These are phyloP conservation scores for Populus hybrid DNA, from an alignment of 441 rosid genomes.

Conservation along the genomic window DNA sequence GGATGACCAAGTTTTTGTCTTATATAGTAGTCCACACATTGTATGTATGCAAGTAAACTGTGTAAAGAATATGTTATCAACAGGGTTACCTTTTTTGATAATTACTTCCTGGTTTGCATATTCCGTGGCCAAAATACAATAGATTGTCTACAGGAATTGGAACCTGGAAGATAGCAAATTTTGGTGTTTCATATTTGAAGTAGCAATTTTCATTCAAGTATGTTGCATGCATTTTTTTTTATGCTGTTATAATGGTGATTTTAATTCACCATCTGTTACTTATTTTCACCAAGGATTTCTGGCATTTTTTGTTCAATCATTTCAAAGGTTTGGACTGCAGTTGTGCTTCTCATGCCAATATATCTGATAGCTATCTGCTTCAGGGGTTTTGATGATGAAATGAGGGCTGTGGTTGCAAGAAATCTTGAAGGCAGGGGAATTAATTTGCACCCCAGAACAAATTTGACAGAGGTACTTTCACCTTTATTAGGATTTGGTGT, in stretches of 20 bases:
- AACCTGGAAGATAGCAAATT: neutral
- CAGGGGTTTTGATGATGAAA: conserved; percentile 98
- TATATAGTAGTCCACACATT: neutral
- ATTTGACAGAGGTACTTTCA: conserved; percentile 57
- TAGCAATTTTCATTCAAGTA: neutral
- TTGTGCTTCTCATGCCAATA: conserved; percentile 6
- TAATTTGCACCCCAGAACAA: conserved; percentile 78
- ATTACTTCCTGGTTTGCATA: neutral
- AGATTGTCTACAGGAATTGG: neutral
- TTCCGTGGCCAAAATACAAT: neutral
- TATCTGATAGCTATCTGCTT: conserved; percentile 5
- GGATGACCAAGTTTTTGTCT: neutral
- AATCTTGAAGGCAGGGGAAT: conserved; percentile 95
- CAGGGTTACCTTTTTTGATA: neutral
- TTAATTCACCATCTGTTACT: neutral
- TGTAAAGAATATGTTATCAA: neutral
- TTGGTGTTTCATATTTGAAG: neutral
- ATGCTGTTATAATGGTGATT: neutral
- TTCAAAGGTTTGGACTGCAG: too few relatives aligned
- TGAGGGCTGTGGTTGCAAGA: conserved; percentile 95
- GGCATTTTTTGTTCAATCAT: neutral
- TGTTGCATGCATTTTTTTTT: neutral
- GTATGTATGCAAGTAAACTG: neutral
- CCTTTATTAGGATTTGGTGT: neutral
- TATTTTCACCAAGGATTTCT: neutral